A percentile compares a stretch with the other conserved stretches of the same genome.
phyloP scores from a whole-genome alignment of 1,139 yeast genomes.

The Saccharomyces pastorianus region DNA sequence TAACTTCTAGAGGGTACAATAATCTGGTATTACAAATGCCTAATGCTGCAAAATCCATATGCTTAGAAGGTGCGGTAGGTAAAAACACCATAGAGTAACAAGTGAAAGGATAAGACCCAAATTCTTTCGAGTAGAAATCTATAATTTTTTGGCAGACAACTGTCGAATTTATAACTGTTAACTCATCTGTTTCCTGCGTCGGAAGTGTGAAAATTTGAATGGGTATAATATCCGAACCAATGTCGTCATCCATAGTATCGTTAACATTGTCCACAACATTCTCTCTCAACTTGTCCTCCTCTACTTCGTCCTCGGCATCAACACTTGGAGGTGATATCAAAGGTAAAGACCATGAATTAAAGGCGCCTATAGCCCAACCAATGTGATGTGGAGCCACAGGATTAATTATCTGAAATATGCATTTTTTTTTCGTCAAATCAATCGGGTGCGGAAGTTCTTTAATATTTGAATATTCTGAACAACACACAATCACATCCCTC shows the following conservation, averaged over 20 bases:
- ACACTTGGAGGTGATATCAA: constrained; percentile 12
- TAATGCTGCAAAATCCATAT: constrained; percentile 70
- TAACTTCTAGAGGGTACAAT: constrained; percentile 65
- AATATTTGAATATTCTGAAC: constrained; percentile 59
- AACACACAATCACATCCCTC: constrained; percentile 52
- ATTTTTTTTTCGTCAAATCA: constrained; percentile 66
- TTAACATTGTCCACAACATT: constrained; percentile 34
- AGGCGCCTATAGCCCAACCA: constrained; percentile 95
- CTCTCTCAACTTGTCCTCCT: constrained; percentile 27
- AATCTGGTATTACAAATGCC: constrained; percentile 56
- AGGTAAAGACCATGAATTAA: constrained; percentile 47
- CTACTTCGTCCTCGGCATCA: constrained; percentile 36
- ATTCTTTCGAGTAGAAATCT: constrained; percentile 78
- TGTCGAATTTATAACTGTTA: constrained; percentile 65
- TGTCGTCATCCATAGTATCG: constrained; percentile 20
- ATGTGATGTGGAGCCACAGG: constrained; percentile 92
- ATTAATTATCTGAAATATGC: constrained; percentile 70
- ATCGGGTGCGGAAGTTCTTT: constrained; percentile 47
- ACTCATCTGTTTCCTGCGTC: constrained; percentile 33
- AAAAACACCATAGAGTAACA: constrained; percentile 74
- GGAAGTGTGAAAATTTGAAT: constrained; percentile 36
- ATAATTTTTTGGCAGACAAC: constrained; percentile 68
- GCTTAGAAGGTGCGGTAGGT: constrained; percentile 44
- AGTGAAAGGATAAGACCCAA: constrained; percentile 88
- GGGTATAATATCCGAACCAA: constrained; percentile 36